These are phyloP conservation scores for Dioscorea cayenensis DNA, from an alignment of 116 monocot genomes.

Conservation along the genomic window DNA sequence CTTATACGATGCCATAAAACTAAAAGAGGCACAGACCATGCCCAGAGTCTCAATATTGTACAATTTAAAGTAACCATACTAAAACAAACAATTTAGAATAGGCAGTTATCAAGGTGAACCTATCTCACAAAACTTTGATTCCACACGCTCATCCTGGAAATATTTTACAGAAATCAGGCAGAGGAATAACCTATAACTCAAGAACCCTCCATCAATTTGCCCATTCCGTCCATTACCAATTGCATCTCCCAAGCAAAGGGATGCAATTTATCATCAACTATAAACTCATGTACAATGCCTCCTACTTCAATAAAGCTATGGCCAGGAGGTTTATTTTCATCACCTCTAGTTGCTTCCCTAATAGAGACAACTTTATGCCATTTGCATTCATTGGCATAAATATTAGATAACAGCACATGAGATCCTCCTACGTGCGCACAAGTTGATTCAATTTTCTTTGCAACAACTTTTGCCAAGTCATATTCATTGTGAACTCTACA, in stretches of 20 bases:
- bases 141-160: no score
- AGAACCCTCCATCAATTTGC: slow-evolving; percentile 13
- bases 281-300: slow-evolving; percentile 33
- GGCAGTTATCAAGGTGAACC: no score
- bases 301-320: slow-evolving; percentile 43
- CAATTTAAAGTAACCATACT: no score
- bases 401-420: slow-evolving; percentile 51
- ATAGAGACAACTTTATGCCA: slow-evolving; percentile 46
- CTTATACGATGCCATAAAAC: no score
- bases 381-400: slow-evolving; percentile 42
- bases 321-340: slow-evolving; percentile 36
- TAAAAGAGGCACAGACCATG: no score
- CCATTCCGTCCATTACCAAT: slow-evolving; percentile 23
- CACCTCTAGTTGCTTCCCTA: slow-evolving; percentile 21
- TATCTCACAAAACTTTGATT: no score
- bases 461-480: slow-evolving; percentile 35
- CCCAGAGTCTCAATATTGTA: no score
- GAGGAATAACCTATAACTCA: no score
- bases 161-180: no score
- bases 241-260: slow-evolving; percentile 16
- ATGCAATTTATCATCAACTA: slow-evolving; percentile 15
- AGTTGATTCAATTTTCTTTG: slow-evolving; percentile 26
- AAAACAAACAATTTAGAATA: no score
- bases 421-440: slow-evolving; percentile 34
- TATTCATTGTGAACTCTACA: slow-evolving; percentile 41